Base-by-base conservation (phyloP, 768 basidiomycete species). In the Phylloporus rhodoxanthus region DNA sequence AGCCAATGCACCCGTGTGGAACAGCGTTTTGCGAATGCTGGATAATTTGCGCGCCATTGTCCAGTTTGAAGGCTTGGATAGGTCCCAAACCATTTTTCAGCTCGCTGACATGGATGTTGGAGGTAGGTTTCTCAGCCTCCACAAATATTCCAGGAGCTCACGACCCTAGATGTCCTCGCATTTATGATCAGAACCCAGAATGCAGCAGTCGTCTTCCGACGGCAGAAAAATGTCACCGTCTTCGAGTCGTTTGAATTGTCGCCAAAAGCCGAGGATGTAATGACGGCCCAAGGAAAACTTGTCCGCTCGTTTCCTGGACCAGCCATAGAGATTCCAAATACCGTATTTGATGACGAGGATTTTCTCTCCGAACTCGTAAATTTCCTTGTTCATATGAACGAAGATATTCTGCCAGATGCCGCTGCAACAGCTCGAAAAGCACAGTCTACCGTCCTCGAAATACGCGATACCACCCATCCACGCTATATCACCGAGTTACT, bases 221-320 rank as follows among this genome's bases (percentile, higher is more conserved):
- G 60, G 43, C 47, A 47, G 14, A 41, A 51, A n/a, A 33, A 53
- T 6, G 47, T 56, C 11, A 69, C 71, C 11, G 48, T 67, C 20
- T 71, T 75, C 47, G 79, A 80, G 52, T 59, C 62, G 7, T 81
- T 81, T 48, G 74, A 79, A 54, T 65, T 72, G 13, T 73, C 74
- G 2, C 69, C 75, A 1, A 55, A 58, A 21, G 55, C 66, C 3
- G 57, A 55, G 10, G 52, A 51, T 6, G 68, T 80, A 19, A 73
- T 75, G 62, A 57, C 52, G 2, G 44, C 68, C 0, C 53, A 57
- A 30, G 76, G 76, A 28, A 77, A 77, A 48, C 67, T 80, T 3
- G 17, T 72, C 5, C 68, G 72, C n/a, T 69, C 67, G 0, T 80
- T 70, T 57, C 79, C 78, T 15, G 73, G 71, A 0, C 72, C 75